Evolutionary conservation across 345 rosid genomes (phyloP).

Genomic region (Bruguiera parviflora): DNA sequence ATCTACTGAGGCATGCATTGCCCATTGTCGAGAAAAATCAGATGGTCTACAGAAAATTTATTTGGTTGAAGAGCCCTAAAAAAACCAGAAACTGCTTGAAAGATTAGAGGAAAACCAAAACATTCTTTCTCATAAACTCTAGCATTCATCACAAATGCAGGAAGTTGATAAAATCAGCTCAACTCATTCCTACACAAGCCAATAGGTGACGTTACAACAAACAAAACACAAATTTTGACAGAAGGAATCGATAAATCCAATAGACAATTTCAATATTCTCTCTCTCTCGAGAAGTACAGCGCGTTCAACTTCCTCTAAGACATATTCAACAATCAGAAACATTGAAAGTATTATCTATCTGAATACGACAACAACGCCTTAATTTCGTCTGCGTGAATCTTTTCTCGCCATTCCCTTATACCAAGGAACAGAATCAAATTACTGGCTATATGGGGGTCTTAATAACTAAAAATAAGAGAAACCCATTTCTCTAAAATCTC

Average conservation of each 20-base stretch:
- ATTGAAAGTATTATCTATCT: not conserved
- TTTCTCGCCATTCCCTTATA: not conserved
- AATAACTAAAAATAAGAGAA: not conserved
- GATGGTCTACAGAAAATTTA: conserved; percentile 14
- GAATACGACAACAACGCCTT: too few species aligned
- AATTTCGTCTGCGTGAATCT: not conserved
- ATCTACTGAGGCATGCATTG: conserved; percentile 34
- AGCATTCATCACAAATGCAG: not conserved
- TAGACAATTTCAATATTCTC: not conserved
- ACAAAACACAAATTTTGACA: not conserved
- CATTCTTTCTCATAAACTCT: not conserved
- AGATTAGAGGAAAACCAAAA: conserved; percentile 1
- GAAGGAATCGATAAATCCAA: not conserved
- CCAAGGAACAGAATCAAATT: not conserved
- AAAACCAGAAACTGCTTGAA: conserved; percentile 26
- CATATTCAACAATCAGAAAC: not conserved
- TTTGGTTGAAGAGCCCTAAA: conserved; percentile 27
- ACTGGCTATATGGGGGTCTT: too few species aligned
- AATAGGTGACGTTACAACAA: not conserved
- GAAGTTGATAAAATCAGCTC: not conserved
- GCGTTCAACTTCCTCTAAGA: conserved; percentile 6
- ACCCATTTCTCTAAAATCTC: not conserved
- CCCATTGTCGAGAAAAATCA: conserved; percentile 38
- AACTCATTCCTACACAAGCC: not conserved
- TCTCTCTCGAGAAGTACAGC: conserved; percentile 1